Evolutionary conservation across 805 yeast species (phyloP).

Genomic region (Candida ovalis): DNA sequence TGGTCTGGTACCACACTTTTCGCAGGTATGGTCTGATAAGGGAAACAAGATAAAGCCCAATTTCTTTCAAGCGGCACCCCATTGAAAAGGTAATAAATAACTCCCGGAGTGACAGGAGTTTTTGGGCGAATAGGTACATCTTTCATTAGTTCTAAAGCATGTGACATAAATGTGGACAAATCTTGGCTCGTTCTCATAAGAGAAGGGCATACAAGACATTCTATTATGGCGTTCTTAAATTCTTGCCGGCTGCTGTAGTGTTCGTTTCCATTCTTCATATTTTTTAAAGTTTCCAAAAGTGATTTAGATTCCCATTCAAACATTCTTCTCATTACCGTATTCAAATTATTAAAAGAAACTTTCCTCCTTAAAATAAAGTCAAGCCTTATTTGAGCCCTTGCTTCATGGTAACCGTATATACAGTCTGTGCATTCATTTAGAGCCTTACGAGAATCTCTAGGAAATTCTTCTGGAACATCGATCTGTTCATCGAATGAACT

Average conservation of each 20-base stretch:
- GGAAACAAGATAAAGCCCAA: conserved; percentile 43
- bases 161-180: conserved; percentile 36
- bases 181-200: conserved; percentile 38
- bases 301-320: conserved; percentile 26
- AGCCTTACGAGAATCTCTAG: conserved; percentile 21
- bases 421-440: conserved; percentile 53
- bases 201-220: conserved; percentile 51
- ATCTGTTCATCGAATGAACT: conserved; percentile 39
- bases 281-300: conserved; percentile 12
- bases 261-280: conserved; percentile 19
- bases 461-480: conserved; percentile 10
- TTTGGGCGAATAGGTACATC: conserved; percentile 10
- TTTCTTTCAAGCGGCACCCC: conserved; percentile 43
- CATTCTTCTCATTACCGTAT: conserved; percentile 19
- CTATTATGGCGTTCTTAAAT: conserved; percentile 36
- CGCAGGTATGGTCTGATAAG: conserved; percentile 12
- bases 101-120: conserved; percentile 40
- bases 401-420: conserved; percentile 47
- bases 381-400: conserved; percentile 47
- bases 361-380: conserved; percentile 50
- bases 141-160: conserved; percentile 30
- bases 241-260: conserved; percentile 23
- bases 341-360: conserved; percentile 21
- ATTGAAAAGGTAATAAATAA: conserved; percentile 50
- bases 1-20: conserved; percentile 10